Evolutionary conservation across 345 rosid genomes (phyloP).

Genomic region (Corymbia maculata): DNA sequence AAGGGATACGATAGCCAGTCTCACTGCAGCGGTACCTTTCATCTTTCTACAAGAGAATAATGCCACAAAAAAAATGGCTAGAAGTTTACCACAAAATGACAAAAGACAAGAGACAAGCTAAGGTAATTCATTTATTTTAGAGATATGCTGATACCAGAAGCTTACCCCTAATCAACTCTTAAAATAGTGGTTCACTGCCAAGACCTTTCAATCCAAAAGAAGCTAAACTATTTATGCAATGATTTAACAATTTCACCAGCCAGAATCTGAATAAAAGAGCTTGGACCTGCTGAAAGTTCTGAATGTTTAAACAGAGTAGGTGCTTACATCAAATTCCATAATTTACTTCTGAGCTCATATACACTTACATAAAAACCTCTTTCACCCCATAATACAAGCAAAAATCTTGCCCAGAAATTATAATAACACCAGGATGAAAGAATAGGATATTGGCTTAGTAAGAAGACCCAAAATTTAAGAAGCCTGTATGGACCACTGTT

Average conservation of each 20-base stretch:
- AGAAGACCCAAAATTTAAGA: neutral
- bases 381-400: neutral
- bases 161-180: neutral
- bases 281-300: neutral
- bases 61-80: neutral
- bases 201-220: neutral
- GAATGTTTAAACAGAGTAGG: neutral
- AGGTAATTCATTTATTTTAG: neutral
- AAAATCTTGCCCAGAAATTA: neutral
- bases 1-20: conserved; percentile 87
- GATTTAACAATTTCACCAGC: neutral
- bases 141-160: neutral
- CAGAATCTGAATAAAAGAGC: neutral
- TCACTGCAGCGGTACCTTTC: conserved; percentile 83
- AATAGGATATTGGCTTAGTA: neutral
- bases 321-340: neutral
- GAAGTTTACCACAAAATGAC: neutral
- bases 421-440: neutral
- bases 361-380: neutral
- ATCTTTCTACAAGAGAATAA: conserved; percentile 34
- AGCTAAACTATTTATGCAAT: neutral
- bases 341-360: neutral
- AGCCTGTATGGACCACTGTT: neutral
- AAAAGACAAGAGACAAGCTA: neutral
- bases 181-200: neutral